These are phyloP conservation scores for Phytophthora sansomeana DNA, from an alignment of 352 stramenopile genomes.

Conservation along the genomic window DNA sequence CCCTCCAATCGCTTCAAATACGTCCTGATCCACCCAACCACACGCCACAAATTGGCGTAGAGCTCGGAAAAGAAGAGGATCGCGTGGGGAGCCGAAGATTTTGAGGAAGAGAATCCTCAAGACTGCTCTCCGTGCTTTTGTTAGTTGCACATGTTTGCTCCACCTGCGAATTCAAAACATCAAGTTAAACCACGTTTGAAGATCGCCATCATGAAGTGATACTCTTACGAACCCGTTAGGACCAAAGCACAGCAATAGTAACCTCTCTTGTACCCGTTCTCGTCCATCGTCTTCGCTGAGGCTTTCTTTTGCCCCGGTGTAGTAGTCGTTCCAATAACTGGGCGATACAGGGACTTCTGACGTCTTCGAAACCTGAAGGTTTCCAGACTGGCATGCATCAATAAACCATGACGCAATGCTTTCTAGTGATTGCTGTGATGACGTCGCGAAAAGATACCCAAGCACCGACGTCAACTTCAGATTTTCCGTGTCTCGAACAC, in stretches of 20 bases:
- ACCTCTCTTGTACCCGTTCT: constrained; percentile 34
- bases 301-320: neutral
- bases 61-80: constrained; percentile 50
- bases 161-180: constrained; percentile 33
- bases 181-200: neutral
- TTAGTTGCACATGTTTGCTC: constrained; percentile 27
- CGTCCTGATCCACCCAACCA: constrained; percentile 36
- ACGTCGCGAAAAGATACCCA: constrained; percentile 37
- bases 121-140: constrained; percentile 22
- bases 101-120: constrained; percentile 46
- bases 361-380: neutral
- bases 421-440: constrained; percentile 26
- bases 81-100: constrained; percentile 53
- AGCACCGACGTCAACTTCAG: constrained; percentile 15
- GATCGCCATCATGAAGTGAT: neutral
- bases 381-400: constrained; percentile 39
- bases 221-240: constrained; percentile 36
- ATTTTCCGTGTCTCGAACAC: constrained; percentile 4
- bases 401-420: constrained; percentile 36
- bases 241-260: constrained; percentile 42
- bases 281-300: neutral
- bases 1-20: constrained; percentile 32
- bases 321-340: constrained; percentile 23
- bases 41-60: constrained; percentile 50
- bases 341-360: constrained; percentile 7